Conservation (phyloP, 495 filamentous ascomycete species). For the Neurospora africana region DNA sequence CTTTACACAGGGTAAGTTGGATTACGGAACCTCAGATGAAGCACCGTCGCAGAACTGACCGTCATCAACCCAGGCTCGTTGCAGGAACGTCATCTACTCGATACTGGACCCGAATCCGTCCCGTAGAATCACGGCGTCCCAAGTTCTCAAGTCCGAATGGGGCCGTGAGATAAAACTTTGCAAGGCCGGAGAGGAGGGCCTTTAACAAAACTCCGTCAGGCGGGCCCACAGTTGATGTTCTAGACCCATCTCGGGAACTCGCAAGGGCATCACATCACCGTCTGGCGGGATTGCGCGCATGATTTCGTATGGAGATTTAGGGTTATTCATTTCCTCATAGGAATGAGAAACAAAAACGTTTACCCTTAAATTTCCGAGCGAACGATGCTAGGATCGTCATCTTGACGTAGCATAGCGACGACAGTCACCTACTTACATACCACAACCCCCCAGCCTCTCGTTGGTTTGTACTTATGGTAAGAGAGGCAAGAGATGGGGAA, state of each 20-base stretch:
- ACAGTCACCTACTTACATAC: not conserved
- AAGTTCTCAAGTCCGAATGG: constrained; percentile 98
- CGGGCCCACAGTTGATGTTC: constrained; percentile 1
- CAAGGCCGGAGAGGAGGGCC: constrained; percentile 87
- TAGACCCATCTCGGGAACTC: not conserved
- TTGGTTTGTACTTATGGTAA: not conserved
- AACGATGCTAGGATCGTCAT: not conserved
- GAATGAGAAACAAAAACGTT: not conserved
- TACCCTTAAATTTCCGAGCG: not conserved
- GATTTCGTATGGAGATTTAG: constrained; percentile 1
- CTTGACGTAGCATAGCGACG: not conserved
- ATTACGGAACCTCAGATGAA: not conserved
- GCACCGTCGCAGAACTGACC: constrained; percentile 12
- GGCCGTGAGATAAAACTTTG: constrained; percentile 92
- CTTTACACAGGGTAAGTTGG: constrained; percentile 76
- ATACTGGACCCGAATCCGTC: constrained; percentile 91
- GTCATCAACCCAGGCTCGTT: constrained; percentile 59
- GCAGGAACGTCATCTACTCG: constrained; percentile 97
- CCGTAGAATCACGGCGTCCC: constrained; percentile 87
- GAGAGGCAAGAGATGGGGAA: not conserved
- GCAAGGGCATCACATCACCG: constrained; percentile 4
- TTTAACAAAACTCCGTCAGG: constrained; percentile 33
- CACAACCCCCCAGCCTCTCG: not conserved
- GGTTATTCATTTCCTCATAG: not conserved
- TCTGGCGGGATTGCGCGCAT: constrained; percentile 11